Percentiles rank a stretch among this genome's conserved stretches.
Conservation (phyloP, 2,329 filamentous ascomycete species). For the Talaromyces islandicus region DNA sequence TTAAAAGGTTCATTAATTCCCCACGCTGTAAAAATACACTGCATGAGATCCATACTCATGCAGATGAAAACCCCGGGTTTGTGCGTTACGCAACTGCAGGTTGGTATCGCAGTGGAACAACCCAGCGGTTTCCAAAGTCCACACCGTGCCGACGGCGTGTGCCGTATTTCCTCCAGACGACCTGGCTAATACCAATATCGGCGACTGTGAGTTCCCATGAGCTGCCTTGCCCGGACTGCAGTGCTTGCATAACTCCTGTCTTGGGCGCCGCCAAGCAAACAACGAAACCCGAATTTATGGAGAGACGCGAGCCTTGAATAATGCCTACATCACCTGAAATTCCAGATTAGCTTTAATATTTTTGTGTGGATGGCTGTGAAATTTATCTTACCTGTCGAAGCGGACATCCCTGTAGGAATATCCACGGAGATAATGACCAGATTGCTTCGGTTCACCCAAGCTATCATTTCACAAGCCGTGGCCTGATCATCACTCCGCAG, state of each 20-base stretch:
- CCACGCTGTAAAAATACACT: not conserved
- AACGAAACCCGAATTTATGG: conserved; percentile 74
- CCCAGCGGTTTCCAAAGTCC: conserved; percentile 83
- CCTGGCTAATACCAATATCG: conserved; percentile 77
- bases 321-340: conserved; percentile 46
- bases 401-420: conserved; percentile 81
- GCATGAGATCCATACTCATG: not conserved
- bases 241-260: conserved; percentile 71
- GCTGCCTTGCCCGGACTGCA: conserved; percentile 54
- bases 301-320: conserved; percentile 69
- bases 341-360: not conserved
- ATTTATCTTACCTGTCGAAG: conserved; percentile 57
- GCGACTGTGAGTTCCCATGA: conserved; percentile 75
- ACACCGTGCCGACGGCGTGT: conserved; percentile 76
- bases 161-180: conserved; percentile 79
- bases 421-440: conserved; percentile 82
- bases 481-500: conserved; percentile 75
- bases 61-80: not conserved
- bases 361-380: not conserved
- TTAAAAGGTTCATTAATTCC: not conserved
- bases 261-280: conserved; percentile 84
- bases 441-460: conserved; percentile 86
- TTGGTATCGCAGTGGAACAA: conserved; percentile 59
- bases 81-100: conserved; percentile 18
- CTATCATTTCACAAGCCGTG: conserved; percentile 80